These are phyloP conservation scores for Kwoniella sp. DNA, from an alignment of 768 basidiomycete species.

Conservation along the genomic window DNA sequence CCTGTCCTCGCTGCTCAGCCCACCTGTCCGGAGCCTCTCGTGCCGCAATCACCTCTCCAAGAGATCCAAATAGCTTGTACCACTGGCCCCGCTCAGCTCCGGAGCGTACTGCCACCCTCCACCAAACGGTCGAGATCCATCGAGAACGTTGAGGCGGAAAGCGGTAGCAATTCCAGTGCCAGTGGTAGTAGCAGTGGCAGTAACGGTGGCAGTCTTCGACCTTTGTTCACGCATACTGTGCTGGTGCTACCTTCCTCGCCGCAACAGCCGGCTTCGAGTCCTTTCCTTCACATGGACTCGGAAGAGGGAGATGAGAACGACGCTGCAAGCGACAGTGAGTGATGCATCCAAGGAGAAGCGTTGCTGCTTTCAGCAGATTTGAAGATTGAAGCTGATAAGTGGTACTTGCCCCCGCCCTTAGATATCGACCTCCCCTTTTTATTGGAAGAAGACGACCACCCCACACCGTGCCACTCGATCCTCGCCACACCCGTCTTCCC, in stretches of 20 bases:
- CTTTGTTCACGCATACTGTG: neutral
- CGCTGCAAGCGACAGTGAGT: neutral
- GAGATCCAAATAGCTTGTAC: conserved; percentile 5
- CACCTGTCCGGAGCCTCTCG: neutral
- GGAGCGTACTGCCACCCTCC: conserved; percentile 8
- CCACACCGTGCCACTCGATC: conserved; percentile 11
- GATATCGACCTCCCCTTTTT: conserved; percentile 10
- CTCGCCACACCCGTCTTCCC: conserved; percentile 12
- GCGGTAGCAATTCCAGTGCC: neutral
- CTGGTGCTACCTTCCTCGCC: neutral
- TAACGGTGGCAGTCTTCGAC: neutral
- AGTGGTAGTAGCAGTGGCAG: neutral
- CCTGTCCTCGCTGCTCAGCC: neutral
- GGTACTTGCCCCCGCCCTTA: neutral
- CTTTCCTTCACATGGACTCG: neutral
- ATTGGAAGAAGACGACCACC: conserved; percentile 3
- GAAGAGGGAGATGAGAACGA: neutral
- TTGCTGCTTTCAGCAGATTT: neutral
- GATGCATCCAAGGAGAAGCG: too few species aligned
- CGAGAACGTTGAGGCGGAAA: neutral
- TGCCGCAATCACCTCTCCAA: neutral
- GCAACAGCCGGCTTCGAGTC: neutral
- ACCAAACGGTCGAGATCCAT: neutral
- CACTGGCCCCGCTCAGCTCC: conserved; percentile 6
- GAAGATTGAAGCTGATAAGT: neutral